Conservation (phyloP, 2,329 filamentous ascomycete species). For the Colletotrichum eremochloae region DNA sequence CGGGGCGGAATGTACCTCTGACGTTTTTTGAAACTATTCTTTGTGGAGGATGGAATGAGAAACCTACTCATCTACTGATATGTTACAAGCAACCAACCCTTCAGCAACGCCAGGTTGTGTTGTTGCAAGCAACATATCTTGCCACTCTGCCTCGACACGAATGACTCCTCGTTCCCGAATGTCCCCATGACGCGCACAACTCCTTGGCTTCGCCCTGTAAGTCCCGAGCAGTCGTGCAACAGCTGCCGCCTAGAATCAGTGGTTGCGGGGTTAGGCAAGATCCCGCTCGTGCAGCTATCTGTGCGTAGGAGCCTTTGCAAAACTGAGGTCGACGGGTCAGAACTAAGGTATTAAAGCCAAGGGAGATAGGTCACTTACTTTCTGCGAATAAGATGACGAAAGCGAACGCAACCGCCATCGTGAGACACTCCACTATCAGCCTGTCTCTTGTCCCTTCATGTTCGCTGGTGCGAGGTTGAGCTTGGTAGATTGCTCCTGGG, state of each 20-base stretch:
- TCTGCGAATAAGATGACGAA: not conserved
- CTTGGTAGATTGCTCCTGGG: not conserved
- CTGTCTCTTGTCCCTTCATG: not conserved
- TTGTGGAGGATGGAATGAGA: not conserved
- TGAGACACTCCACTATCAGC: not conserved
- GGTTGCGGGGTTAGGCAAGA: not conserved
- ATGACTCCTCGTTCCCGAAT: not conserved
- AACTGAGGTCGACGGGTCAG: not conserved
- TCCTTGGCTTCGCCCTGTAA: not conserved
- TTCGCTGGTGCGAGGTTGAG: not conserved
- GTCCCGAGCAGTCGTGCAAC: not conserved
- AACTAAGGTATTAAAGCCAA: not conserved
- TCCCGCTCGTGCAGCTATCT: not conserved
- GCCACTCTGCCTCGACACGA: not conserved
- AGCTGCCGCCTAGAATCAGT: not conserved
- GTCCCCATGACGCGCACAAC: not conserved
- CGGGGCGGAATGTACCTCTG: not conserved
- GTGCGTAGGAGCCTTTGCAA: not conserved
- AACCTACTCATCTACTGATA: not conserved
- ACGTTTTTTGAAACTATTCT: not conserved
- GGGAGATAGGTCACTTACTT: not conserved
- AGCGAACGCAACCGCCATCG: not conserved
- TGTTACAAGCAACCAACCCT: not conserved
- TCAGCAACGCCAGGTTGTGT: not conserved
- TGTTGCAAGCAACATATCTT: not conserved